Base-by-base conservation (phyloP, 2,329 filamentous ascomycete genomes). In the Meredithiella fracta region DNA sequence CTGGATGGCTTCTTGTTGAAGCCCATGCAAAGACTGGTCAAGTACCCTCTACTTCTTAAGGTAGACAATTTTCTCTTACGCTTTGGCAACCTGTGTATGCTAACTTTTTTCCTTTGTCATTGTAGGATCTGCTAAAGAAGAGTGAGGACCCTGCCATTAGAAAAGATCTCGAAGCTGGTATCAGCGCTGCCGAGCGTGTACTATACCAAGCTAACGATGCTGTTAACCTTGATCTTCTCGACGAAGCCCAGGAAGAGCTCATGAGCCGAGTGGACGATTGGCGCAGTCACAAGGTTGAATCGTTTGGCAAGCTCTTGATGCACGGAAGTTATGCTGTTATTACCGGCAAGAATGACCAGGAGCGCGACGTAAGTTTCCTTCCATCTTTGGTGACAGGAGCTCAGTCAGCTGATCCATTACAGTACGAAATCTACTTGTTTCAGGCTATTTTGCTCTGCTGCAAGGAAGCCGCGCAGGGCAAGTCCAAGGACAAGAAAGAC, bases 391-490 rank as follows among this genome's bases (percentile, higher is more conserved):
- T 34, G 60, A 6, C 15, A 44, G n/a, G 42, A n/a, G 14, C 17
- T 58, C 40, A 53, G 38, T 54, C 49, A 25, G 9, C n/a, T 23
- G 14, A 26, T 26, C 5, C 9, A n/a, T 4, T 63, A 40, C 62
- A 95, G 86, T 98, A 97, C 67, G 91, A 94, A 68, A 94, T 98
- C 60, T 98, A 94, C 69, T 81, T 98, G 29, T 98, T 98, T 67
- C 87, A 97, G 67, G 86, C 81, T 65, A 98, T 98, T 58, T 73
- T 98, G 47, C 78, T 98, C 31, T 97, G 92, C 68, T 97, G 92
- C 78, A 98, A 97, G 72, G 92, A 97, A 65, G 77, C 92, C 54
- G 85, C 89, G 56, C 80, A 86, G 11, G 88, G 83, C 67, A 96
- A 96, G 72, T 75, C 68, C 67, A 88, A 85, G 67, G 86, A 88